Percentiles rank a stretch among this genome's conserved stretches.
phyloP scores from a whole-genome alignment of 1,284 basidiomycete species.

The Leccinum subrobustum region DNA sequence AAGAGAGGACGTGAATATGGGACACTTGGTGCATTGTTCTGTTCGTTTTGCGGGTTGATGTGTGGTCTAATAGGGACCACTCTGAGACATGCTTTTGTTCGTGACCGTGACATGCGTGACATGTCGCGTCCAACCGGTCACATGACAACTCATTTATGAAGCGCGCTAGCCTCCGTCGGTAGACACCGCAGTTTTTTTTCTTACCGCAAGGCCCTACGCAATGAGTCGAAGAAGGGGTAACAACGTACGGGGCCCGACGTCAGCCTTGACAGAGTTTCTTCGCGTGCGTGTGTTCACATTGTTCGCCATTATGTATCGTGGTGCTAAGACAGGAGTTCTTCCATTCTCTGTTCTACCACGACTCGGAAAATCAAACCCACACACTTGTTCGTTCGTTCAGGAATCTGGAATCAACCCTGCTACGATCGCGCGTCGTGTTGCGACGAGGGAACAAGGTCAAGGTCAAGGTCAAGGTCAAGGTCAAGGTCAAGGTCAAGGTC shows the following conservation, averaged over 20 bases:
- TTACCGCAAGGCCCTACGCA: not conserved
- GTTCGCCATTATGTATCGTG: not conserved
- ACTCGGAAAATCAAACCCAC: not conserved
- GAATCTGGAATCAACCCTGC: constrained; percentile 77
- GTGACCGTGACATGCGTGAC: constrained; percentile 12
- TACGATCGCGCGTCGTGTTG: constrained; percentile 59
- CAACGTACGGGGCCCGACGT: constrained; percentile 85
- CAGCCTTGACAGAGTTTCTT: constrained; percentile 90
- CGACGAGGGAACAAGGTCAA: constrained; percentile 41
- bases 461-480: constrained; percentile 17
- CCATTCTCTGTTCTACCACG: not conserved
- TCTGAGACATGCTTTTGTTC: not conserved
- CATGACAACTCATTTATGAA: constrained; percentile 14
- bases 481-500: constrained; percentile 27
- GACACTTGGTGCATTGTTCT: not conserved
- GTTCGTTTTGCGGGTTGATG: not conserved
- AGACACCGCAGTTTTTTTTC: not conserved
- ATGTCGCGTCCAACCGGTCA: constrained; percentile 15
- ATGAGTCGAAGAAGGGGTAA: constrained; percentile 41
- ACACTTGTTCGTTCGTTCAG: constrained; percentile 36
- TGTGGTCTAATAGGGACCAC: not conserved
- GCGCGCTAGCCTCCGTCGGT: constrained; percentile 3
- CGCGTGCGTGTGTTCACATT: constrained; percentile 55
- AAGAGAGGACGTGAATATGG: not conserved
- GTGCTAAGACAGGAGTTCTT: not conserved